A percentile compares a stretch with the other conserved stretches of the same genome.
These are phyloP conservation scores for Phaeoacremonium minimum DNA, from an alignment of 2,329 filamentous ascomycete genomes.

Conservation along the genomic window DNA sequence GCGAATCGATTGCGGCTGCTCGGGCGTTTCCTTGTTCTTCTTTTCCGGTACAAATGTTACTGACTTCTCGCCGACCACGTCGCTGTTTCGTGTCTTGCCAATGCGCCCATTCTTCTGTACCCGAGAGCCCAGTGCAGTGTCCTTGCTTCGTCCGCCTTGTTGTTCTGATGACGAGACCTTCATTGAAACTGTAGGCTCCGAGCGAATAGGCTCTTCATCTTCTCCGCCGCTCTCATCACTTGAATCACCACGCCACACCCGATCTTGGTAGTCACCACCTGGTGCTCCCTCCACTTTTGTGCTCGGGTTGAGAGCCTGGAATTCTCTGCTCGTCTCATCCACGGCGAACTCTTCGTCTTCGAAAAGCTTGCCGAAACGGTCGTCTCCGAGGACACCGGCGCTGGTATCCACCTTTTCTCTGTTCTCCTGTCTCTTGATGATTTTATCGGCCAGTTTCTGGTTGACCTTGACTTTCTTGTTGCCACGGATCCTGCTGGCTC, in stretches of 20 bases:
- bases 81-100: slow-evolving; percentile 37
- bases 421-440: slow-evolving; percentile 60
- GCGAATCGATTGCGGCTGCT: slow-evolving; percentile 24
- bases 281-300: slow-evolving; percentile 46
- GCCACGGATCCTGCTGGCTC: slow-evolving; percentile 89
- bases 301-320: slow-evolving; percentile 84
- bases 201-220: slow-evolving; percentile 22
- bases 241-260: slow-evolving; percentile 30
- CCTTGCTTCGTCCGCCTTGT: slow-evolving; percentile 49
- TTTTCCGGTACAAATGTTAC: slow-evolving; percentile 68
- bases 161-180: slow-evolving; percentile 66
- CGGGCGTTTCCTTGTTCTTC: slow-evolving; percentile 42
- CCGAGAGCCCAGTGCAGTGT: slow-evolving; percentile 54
- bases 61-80: slow-evolving; percentile 59
- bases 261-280: slow-evolving; percentile 29
- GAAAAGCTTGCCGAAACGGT: slow-evolving; percentile 84
- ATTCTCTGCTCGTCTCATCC: slow-evolving; percentile 85
- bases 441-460: slow-evolving; percentile 71
- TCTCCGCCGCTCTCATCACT: slow-evolving; percentile 39
- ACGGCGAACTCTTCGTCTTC: slow-evolving; percentile 90
- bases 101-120: slow-evolving; percentile 43
- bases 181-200: slow-evolving; percentile 45
- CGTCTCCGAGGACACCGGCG: slow-evolving; percentile 71
- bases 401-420: slow-evolving; percentile 52
- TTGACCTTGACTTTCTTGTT: slow-evolving; percentile 99